These are phyloP conservation scores for Aquilaria agallochum DNA, from an alignment of 441 rosid species.

Conservation along the genomic window DNA sequence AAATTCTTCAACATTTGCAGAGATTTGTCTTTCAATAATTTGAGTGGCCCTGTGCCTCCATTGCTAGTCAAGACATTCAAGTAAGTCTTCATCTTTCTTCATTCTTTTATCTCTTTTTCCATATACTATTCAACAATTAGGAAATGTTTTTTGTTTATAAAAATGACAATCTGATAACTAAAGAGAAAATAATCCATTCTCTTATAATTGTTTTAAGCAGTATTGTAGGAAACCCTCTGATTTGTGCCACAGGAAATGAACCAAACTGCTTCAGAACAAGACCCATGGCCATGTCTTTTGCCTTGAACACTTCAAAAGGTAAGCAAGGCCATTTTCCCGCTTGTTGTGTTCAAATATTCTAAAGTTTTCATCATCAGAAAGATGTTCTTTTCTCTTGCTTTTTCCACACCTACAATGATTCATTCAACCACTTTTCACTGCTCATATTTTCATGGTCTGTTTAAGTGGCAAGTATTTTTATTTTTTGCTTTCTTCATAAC, in stretches of 20 bases:
- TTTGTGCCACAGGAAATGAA: constrained; percentile 65
- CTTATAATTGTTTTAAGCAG: constrained; percentile 30
- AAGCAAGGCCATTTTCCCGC: constrained; percentile 17
- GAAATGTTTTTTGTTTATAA: background rate
- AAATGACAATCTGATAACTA: too few relatives aligned
- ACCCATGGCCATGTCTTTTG: constrained; percentile 51
- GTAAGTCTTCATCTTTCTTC: constrained; percentile 39
- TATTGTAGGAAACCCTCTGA: constrained; percentile 81
- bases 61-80: constrained; percentile 83
- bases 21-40: constrained; percentile 86
- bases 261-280: constrained; percentile 67
- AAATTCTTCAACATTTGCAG: constrained; percentile 28
- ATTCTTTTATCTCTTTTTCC: constrained; percentile 13
- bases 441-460: constrained; percentile 12
- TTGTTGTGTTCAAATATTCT: constrained; percentile 11
- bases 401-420: background rate
- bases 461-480: background rate
- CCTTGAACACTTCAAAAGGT: constrained; percentile 58
- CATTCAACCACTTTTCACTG: constrained; percentile 18
- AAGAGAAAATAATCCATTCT: too few relatives aligned
- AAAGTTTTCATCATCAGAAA: constrained; percentile 10
- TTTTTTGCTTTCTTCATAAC: background rate
- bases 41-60: constrained; percentile 71
- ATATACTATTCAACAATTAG: constrained; percentile 10
- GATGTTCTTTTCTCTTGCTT: constrained; percentile 1